Base-by-base conservation (phyloP, 139 green algal genomes). In the Micractinium conductrix region DNA sequence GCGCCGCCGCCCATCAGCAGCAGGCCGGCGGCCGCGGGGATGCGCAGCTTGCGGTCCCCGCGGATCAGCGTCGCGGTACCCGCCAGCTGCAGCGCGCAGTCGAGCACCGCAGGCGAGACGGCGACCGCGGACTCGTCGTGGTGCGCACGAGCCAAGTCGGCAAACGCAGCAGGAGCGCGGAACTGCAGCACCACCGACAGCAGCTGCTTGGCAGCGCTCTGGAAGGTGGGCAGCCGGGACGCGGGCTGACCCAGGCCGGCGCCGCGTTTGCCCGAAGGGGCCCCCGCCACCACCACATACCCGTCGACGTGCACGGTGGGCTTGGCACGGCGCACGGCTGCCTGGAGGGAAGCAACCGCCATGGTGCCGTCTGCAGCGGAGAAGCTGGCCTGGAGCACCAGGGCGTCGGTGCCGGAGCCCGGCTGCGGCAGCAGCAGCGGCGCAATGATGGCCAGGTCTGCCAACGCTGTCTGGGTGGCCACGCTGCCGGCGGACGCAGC, bases 81-180 rank as follows among this genome's bases (percentile, higher is more conserved):
- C 22, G 82, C 86, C 58, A 90, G 65, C 70, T 90, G 86, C 38
- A 90, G 71, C 38, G 60, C 79, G 74, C 74, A 74, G 62, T 90
- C 86, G 50, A 90, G 67, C 44, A 85, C 38, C 38, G 86, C 79
- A 19, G 86, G 86, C 9, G 82, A 90, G 14, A 90, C 73, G 0
- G 38, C 38, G 28, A 84, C 45, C 0, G 65, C 74, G 26, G 74
- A 81, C 45, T 44, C 53, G 12, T 87, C 81, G 45, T 90, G 86
- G 2, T 19, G 21, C 1, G 74, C 30, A 10, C 22, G 22, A 5
- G 24, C 60, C 68, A 90, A 69, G 38, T 53, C 72, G 68, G 80
- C 86, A 62, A 50, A 85, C 19, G 72, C 58, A 40, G 81, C 71
- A 26, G 81, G 53, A 0, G 58, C n/a, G 30, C 42, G 43, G 43